These are phyloP conservation scores for Buxus sempervirens DNA, from an alignment of 164 flowering plant genomes.

Conservation along the genomic window DNA sequence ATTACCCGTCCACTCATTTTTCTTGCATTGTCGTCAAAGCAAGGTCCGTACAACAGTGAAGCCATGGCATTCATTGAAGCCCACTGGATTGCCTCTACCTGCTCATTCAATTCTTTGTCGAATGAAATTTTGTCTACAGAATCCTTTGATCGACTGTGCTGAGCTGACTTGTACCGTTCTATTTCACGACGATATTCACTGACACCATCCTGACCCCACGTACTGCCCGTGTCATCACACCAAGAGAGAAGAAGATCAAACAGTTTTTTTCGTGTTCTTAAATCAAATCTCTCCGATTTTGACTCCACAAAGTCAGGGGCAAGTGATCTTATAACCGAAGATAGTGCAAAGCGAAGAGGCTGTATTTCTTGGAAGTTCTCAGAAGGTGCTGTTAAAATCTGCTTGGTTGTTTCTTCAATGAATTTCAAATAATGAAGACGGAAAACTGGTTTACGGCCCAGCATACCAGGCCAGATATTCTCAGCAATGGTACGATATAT, in stretches of 20 bases:
- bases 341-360: conserved; percentile 90
- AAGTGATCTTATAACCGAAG: conserved; percentile 81
- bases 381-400: conserved; percentile 46
- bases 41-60: conserved; percentile 89
- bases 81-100: conserved; percentile 97
- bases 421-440: conserved; percentile 87
- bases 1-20: conserved; percentile 97
- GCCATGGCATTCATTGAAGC: conserved; percentile 98
- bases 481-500: conserved; percentile 89
- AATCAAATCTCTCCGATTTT: conserved; percentile 85
- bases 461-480: conserved; percentile 94
- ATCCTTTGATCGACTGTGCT: conserved; percentile 88
- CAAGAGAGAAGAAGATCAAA: conserved; percentile 97
- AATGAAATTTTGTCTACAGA: conserved; percentile 88
- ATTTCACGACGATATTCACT: conserved; percentile 92
- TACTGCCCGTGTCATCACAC: conserved; percentile 80
- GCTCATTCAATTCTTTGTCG: conserved; percentile 91
- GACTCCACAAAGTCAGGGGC: conserved; percentile 98
- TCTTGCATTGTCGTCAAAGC: conserved; percentile 98
- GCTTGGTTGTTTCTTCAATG: conserved; percentile 81
- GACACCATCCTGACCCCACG: conserved; percentile 83
- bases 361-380: conserved; percentile 92
- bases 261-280: conserved; percentile 76
- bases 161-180: conserved; percentile 86
- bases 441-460: conserved; percentile 71